A percentile compares a stretch with the other conserved stretches of the same genome.
Conservation (phyloP, 768 basidiomycete species). For the Tephrocybe sp. region DNA sequence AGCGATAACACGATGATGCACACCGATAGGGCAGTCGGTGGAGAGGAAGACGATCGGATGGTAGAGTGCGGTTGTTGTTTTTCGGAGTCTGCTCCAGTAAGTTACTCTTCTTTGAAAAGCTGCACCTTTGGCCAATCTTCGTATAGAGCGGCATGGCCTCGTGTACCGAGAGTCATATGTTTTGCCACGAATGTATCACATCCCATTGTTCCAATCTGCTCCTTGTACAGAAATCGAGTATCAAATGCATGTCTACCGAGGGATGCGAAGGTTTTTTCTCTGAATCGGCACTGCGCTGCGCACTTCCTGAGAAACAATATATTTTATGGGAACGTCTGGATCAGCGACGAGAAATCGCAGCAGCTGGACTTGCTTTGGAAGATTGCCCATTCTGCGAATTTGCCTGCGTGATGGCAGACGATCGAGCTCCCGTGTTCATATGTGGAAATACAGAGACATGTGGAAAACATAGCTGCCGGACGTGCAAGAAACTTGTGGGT, state of each 20-base stretch:
- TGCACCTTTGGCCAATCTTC: background rate
- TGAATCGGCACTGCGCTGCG: slow-evolving; percentile 55
- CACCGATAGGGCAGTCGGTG: background rate
- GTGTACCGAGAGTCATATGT: slow-evolving; percentile 74
- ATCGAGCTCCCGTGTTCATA: slow-evolving; percentile 47
- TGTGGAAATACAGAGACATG: slow-evolving; percentile 46
- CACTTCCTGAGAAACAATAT: slow-evolving; percentile 56
- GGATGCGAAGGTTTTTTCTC: slow-evolving; percentile 59
- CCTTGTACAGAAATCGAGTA: slow-evolving; percentile 47
- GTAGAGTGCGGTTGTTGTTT: slow-evolving; percentile 83
- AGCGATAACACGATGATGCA: background rate
- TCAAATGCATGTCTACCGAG: slow-evolving; percentile 49
- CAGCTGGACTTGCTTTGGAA: slow-evolving; percentile 68
- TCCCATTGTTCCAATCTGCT: slow-evolving; percentile 56
- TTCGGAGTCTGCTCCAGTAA: slow-evolving; percentile 18
- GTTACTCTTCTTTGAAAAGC: background rate
- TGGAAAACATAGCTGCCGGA: slow-evolving; percentile 58
- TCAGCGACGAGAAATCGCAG: slow-evolving; percentile 64
- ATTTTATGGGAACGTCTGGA: slow-evolving; percentile 59
- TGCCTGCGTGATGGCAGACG: slow-evolving; percentile 54
- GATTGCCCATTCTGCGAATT: slow-evolving; percentile 80
- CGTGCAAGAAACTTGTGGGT: slow-evolving; percentile 61
- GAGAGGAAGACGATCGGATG: slow-evolving; percentile 1
- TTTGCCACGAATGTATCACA: slow-evolving; percentile 63
- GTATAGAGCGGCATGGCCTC: slow-evolving; percentile 69